Conservation (phyloP, 2,329 filamentous ascomycete genomes). For the Domatiomyces globalis region DNA sequence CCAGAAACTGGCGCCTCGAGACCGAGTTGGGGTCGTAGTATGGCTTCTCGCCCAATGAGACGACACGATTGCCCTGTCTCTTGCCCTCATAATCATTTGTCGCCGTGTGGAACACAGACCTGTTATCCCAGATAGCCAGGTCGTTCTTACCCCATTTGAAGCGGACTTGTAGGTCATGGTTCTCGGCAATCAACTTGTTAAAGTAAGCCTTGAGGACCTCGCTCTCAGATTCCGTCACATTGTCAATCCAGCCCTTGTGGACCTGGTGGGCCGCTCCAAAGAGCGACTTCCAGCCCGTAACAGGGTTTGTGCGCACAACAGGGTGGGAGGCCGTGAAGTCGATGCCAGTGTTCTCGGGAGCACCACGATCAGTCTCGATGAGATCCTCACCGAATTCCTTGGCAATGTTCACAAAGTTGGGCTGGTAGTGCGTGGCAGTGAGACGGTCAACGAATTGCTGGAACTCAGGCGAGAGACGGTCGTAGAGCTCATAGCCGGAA, state of each 20-base stretch:
- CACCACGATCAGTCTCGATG: constrained; percentile 28
- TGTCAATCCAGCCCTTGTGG: constrained; percentile 21
- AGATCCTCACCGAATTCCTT: constrained; percentile 22
- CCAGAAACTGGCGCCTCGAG: constrained; percentile 7
- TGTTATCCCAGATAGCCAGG: constrained; percentile 45
- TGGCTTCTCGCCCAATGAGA: constrained; percentile 41
- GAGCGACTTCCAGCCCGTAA: constrained; percentile 47
- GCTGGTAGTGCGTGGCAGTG: constrained; percentile 25
- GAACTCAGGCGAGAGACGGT: constrained; percentile 40
- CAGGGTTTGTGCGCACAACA: constrained; percentile 47
- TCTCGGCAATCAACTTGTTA: constrained; percentile 24
- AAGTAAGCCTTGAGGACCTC: constrained; percentile 23
- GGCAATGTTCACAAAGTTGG: constrained; percentile 22
- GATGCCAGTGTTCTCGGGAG: constrained; percentile 43
- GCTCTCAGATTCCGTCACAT: constrained; percentile 23
- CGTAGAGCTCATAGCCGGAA: constrained; percentile 52
- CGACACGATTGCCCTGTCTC: constrained; percentile 36
- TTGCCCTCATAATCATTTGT: constrained; percentile 41
- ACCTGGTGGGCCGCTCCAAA: constrained; percentile 21
- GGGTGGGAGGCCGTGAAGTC: constrained; percentile 38
- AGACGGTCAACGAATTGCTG: constrained; percentile 32
- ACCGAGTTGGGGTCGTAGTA: constrained; percentile 35
- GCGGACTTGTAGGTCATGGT: constrained; percentile 31
- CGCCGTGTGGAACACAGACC: constrained; percentile 42
- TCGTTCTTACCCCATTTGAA: constrained; percentile 32